These are phyloP conservation scores for Rugosomyces carneus DNA, from an alignment of 1,284 basidiomycete species.

Conservation along the genomic window DNA sequence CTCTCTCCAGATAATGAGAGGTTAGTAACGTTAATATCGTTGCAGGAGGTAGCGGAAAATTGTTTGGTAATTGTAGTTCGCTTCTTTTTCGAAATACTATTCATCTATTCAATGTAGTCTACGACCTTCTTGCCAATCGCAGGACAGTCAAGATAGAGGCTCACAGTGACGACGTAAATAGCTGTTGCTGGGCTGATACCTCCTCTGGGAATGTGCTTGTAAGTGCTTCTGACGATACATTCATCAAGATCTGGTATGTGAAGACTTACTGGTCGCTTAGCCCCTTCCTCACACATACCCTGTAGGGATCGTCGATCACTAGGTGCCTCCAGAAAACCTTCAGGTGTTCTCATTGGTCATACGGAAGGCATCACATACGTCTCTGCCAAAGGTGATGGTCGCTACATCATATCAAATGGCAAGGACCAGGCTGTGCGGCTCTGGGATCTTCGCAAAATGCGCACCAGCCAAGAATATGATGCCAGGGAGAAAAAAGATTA, in stretches of 20 bases:
- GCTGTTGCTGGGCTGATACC: slow-evolving; percentile 92
- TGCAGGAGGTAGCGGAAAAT: slow-evolving; percentile 68
- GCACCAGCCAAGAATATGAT: slow-evolving; percentile 66
- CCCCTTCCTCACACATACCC: slow-evolving; percentile 1
- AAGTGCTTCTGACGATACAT: slow-evolving; percentile 91
- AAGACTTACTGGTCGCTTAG: not conserved
- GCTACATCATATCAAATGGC: slow-evolving; percentile 95
- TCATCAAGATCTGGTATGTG: slow-evolving; percentile 88
- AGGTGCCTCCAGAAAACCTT: slow-evolving; percentile 73
- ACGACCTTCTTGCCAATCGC: slow-evolving; percentile 79
- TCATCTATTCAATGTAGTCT: slow-evolving; percentile 48
- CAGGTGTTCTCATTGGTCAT: slow-evolving; percentile 90
- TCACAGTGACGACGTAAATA: slow-evolving; percentile 91
- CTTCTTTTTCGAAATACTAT: not conserved
- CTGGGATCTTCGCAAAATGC: slow-evolving; percentile 96
- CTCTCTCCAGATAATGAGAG: slow-evolving; percentile 88
- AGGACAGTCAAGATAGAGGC: slow-evolving; percentile 81
- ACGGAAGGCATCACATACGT: slow-evolving; percentile 93
- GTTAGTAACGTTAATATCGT: slow-evolving; percentile 37
- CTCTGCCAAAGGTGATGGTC: slow-evolving; percentile 86
- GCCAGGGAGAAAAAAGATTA: slow-evolving; percentile 45
- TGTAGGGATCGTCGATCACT: slow-evolving; percentile 84
- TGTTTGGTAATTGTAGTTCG: slow-evolving; percentile 52
- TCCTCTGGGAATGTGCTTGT: slow-evolving; percentile 90
- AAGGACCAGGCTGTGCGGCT: slow-evolving; percentile 92